phyloP scores from a whole-genome alignment of 371 early-diverging fungal species.

The Smittium mucronatum region DNA sequence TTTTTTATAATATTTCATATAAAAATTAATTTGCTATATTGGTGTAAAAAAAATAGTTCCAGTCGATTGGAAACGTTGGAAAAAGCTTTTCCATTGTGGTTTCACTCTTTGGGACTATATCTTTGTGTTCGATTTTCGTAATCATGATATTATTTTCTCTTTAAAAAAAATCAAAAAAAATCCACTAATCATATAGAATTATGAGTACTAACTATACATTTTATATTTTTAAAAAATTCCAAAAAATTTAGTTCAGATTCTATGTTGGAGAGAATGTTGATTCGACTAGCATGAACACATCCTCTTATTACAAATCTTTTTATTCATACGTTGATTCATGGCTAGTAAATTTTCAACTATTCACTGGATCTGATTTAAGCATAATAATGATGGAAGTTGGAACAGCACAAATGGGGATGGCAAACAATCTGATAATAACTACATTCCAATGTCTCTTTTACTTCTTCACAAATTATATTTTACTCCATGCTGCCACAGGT shows the following conservation, averaged over 20 bases:
- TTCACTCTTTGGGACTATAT: not conserved
- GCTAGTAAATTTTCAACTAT: not conserved
- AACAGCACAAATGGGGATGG: not conserved
- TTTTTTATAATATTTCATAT: no score
- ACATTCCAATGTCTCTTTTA: constrained; percentile 8
- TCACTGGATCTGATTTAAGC: constrained; percentile 4
- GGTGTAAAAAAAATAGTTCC: not conserved
- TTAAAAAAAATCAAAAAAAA: not conserved
- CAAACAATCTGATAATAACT: not conserved
- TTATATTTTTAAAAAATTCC: no score
- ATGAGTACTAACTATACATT: no score
- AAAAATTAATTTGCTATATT: no score
- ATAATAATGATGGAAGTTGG: constrained; percentile 1
- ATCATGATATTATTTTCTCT: not conserved
- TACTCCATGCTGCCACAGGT: constrained; percentile 51
- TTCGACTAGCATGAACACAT: not conserved
- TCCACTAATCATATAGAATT: not conserved
- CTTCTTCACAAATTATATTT: constrained; percentile 22
- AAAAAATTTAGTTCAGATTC: constrained; percentile 3
- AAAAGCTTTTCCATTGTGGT: not conserved
- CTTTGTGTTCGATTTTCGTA: constrained; percentile 2
- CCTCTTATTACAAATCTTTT: not conserved
- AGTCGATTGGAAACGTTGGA: not conserved
- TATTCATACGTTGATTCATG: not conserved
- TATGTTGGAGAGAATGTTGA: not conserved